phyloP scores from a whole-genome alignment of 2,329 filamentous ascomycete genomes.

The Sporothrix dimorphospora region DNA sequence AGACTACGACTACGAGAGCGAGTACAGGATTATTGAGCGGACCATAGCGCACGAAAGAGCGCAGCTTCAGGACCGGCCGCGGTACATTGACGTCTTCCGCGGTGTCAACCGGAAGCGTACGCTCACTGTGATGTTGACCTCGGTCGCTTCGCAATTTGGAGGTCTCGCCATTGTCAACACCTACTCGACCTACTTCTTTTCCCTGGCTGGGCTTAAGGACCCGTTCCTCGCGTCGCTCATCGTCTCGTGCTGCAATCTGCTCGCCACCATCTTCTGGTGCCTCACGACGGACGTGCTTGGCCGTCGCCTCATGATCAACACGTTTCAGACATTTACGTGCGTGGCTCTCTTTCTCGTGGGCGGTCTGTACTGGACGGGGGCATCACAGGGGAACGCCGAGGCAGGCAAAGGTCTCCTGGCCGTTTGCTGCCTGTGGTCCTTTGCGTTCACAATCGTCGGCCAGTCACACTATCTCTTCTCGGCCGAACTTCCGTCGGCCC shows the following conservation, averaged over 20 bases:
- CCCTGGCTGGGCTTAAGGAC: neutral
- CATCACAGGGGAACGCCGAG: conserved; percentile 21
- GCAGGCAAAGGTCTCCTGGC: conserved; percentile 25
- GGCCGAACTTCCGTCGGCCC: conserved; percentile 28
- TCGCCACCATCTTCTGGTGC: conserved; percentile 28
- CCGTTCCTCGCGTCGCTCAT: neutral
- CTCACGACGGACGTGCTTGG: conserved; percentile 12
- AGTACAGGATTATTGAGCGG: conserved; percentile 26
- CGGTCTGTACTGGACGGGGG: conserved; percentile 26
- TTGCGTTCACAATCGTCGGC: conserved; percentile 22
- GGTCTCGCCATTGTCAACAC: conserved; percentile 21
- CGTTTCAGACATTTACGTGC: conserved; percentile 22
- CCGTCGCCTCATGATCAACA: conserved; percentile 25
- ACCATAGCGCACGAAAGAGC: conserved; percentile 28
- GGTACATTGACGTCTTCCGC: conserved; percentile 25
- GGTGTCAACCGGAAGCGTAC: conserved; percentile 27
- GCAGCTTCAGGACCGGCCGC: neutral
- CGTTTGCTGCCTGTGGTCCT: conserved; percentile 29
- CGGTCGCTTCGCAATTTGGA: conserved; percentile 25
- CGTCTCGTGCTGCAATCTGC: conserved; percentile 23
- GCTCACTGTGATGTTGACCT: conserved; percentile 27
- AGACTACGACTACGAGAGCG: conserved; percentile 26
- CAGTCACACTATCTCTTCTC: conserved; percentile 27
- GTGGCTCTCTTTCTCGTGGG: conserved; percentile 25
- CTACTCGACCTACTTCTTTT: conserved; percentile 13